Percentiles rank a stretch among this genome's conserved stretches.
Evolutionary conservation across 2,329 filamentous ascomycete genomes (phyloP).

Genomic region (Aspergillus costaricaensis): DNA sequence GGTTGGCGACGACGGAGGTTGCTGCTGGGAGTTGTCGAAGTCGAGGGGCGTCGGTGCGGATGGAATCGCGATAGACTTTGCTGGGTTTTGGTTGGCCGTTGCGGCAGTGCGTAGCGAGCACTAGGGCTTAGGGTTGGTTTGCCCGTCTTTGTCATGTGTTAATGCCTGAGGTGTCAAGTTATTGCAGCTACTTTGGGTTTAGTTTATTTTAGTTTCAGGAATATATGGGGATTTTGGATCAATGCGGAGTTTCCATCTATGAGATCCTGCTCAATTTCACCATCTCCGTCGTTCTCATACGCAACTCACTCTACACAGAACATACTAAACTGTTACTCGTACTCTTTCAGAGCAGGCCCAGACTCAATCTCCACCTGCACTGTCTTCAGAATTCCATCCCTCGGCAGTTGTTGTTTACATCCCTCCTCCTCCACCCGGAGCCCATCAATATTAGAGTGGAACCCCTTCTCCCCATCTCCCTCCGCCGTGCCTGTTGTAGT

Average conservation of each 20-base stretch:
- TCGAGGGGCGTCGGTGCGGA: conserved; percentile 29
- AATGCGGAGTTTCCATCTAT: background rate
- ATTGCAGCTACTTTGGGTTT: too few relatives aligned
- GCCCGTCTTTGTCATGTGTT: conserved; percentile 8
- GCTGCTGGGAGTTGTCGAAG: conserved; percentile 31
- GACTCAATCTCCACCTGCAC: conserved; percentile 28
- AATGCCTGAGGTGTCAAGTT: conserved; percentile 9
- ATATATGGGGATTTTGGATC: background rate
- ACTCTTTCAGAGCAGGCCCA: conserved; percentile 7
- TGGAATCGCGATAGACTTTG: conserved; percentile 26
- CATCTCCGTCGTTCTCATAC: background rate
- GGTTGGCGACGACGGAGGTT: conserved; percentile 37
- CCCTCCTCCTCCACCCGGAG: background rate
- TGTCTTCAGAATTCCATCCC: conserved; percentile 23
- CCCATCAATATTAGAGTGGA: background rate
- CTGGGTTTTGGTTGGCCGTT: conserved; percentile 36
- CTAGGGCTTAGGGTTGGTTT: conserved; percentile 43
- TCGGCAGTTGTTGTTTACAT: background rate
- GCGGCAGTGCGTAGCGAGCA: conserved; percentile 39
- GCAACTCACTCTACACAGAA: background rate
- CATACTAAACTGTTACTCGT: background rate
- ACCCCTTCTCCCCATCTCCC: background rate
- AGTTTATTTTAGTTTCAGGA: background rate
- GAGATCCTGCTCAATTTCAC: background rate
- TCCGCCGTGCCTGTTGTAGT: conserved; percentile 17